Base-by-base conservation (phyloP, 169 alveolate genomes). In the Plasmodium relictum region DNA sequence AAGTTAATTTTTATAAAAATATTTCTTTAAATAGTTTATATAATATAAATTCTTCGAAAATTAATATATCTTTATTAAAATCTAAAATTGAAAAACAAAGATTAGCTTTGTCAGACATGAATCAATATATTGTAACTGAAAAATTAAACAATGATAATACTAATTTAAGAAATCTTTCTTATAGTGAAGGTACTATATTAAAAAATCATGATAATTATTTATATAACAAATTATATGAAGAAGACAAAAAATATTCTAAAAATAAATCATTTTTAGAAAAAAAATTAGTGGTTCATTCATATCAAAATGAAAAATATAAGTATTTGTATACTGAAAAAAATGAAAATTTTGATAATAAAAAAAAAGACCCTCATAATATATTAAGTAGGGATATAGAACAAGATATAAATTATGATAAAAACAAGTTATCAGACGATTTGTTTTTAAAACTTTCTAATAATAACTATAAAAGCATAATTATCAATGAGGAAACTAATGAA, bases 81-180 rank as follows among this genome's bases (percentile, higher is more conserved):
- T 8, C 8, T 20, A 74, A 74, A 74, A 74, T 74, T 18, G 74
- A 74, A 26, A 44, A 66, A 7, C 74, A 74, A 10, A 22, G 62
- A 74, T 52, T 74, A 26, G 7, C 88, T 7, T 18, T 42, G 7
- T 74, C 88, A 61, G 86, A 73, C 16, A 22, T 44, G 16, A 73
- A 73, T 24, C 50, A 37, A 6, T 73, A 73, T 18, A 39, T 18
- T 26, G 54, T 52, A 42, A 18, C 14, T 54, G 8, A 41, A 1
- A 31, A 31, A 16, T 18, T 73, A 56, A 39, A 52, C 22, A 54
- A 12, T 52, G 54, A 42, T 22, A 56, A 31, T 14, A 31, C 31
- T 59, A 54, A 50, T 12, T 31, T 73, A 73, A 73, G 71, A 16
- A 24, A 73, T 24, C 14, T 73, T 6, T 73, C 86, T 1, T 52